Evolutionary conservation across 148 eudicot genomes (phyloP).

Genomic region (Chenopodium album): DNA sequence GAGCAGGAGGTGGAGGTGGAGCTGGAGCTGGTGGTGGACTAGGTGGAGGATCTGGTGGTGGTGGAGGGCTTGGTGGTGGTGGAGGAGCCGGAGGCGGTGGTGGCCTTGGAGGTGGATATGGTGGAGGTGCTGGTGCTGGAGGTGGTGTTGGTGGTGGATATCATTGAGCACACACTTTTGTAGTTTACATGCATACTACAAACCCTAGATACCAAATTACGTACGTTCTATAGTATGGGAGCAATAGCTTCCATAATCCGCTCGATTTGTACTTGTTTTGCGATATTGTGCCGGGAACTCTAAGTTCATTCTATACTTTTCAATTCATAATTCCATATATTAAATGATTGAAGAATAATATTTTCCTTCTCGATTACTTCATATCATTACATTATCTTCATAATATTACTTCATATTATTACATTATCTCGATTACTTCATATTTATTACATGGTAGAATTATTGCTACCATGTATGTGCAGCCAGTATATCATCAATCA

Average conservation of each 20-base stretch:
- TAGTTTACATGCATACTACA: background rate
- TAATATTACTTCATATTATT: no score
- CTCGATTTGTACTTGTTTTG: background rate
- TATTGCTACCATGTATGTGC: no score
- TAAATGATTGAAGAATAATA: background rate
- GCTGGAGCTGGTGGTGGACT: background rate
- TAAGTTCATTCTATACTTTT: background rate
- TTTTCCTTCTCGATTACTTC: background rate
- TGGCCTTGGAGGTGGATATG: constrained; percentile 21
- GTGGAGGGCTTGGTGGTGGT: constrained; percentile 23
- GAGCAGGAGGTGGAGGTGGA: constrained; percentile 5
- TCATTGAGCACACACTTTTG: background rate
- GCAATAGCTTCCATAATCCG: background rate
- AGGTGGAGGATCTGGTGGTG: constrained; percentile 11
- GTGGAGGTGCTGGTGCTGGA: constrained; percentile 21
- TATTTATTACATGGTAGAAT: no score
- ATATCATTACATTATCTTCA: no score
- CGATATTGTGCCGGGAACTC: background rate
- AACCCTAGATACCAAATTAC: background rate
- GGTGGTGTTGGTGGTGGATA: constrained; percentile 6
- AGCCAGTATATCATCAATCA: no score
- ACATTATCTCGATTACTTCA: no score
- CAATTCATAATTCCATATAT: background rate
- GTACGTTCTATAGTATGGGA: background rate
- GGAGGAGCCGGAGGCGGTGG: constrained; percentile 28